A percentile compares a stretch with the other conserved stretches of the same genome.
phyloP scores from a whole-genome alignment of 176 grass and related monocot genomes.

The Oryza nivara region DNA sequence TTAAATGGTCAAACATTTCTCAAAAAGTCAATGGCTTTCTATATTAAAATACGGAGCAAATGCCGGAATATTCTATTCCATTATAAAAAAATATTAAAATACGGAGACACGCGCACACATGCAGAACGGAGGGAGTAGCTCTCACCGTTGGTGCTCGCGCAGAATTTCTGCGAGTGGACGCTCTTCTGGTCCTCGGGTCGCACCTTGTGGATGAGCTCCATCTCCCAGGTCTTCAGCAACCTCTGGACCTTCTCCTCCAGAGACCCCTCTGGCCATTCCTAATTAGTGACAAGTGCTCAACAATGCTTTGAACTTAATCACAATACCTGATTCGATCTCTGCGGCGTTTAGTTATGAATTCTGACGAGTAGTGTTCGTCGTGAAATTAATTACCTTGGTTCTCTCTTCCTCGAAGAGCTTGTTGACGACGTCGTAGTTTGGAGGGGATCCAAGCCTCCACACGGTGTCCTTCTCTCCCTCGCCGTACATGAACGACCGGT shows the following conservation, averaged over 20 bases:
- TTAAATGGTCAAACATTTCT: too few relatives aligned
- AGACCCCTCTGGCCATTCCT: conserved; percentile 66
- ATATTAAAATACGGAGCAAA: too few relatives aligned
- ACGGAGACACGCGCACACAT: too few relatives aligned
- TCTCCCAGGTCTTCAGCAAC: conserved; percentile 78
- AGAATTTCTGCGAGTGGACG: conserved; percentile 33
- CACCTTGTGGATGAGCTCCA: conserved; percentile 74
- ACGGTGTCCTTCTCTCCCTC: conserved; percentile 66
- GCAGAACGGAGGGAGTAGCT: neutral
- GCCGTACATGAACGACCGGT: conserved; percentile 69
- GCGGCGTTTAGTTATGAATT: too few relatives aligned
- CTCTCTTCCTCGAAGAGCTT: conserved; percentile 79
- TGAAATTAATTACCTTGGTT: conserved; percentile 46
- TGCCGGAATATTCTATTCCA: too few relatives aligned
- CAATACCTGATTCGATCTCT: too few relatives aligned
- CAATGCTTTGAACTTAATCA: too few relatives aligned
- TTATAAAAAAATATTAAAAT: too few relatives aligned
- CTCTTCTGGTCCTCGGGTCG: conserved; percentile 66
- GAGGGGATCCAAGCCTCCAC: conserved; percentile 66
- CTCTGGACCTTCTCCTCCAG: conserved; percentile 76
- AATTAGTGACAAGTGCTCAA: neutral
- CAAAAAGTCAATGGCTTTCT: too few relatives aligned
- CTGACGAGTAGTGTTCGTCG: neutral
- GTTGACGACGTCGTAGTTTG: conserved; percentile 77
- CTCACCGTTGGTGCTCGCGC: conserved; percentile 62